These are phyloP conservation scores for Phytophthora aleatoria DNA, from an alignment of 352 stramenopile genomes.

Conservation along the genomic window DNA sequence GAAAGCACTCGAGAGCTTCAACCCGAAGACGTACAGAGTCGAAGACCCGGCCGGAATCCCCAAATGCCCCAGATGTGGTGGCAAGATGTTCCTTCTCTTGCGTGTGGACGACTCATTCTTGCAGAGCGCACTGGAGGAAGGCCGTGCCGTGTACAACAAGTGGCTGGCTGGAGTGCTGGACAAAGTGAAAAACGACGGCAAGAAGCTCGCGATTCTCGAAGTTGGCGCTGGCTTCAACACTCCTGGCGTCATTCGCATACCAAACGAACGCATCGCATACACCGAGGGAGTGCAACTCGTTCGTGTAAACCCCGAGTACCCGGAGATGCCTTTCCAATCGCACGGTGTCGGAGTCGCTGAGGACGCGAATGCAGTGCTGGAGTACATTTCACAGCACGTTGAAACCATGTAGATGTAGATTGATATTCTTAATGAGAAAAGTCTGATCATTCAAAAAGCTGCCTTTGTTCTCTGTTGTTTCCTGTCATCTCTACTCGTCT, in stretches of 20 bases:
- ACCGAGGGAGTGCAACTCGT: conserved; percentile 54
- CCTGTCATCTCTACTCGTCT: conserved; percentile 41
- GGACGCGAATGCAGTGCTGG: conserved; percentile 53
- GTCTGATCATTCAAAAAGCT: conserved; percentile 6
- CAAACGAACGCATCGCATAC: conserved; percentile 54
- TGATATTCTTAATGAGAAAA: conserved; percentile 1
- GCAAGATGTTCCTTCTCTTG: conserved; percentile 56
- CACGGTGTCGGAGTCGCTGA: conserved; percentile 49
- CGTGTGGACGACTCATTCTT: conserved; percentile 57
- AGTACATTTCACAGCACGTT: conserved; percentile 35
- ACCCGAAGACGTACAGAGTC: conserved; percentile 59
- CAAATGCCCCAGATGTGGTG: conserved; percentile 54
- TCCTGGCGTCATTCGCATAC: conserved; percentile 57
- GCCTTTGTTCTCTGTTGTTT: background rate
- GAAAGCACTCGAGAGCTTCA: conserved; percentile 51
- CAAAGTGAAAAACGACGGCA: conserved; percentile 38
- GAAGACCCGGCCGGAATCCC: conserved; percentile 55
- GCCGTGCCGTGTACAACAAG: conserved; percentile 42
- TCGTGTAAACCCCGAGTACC: conserved; percentile 59
- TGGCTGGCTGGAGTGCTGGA: conserved; percentile 43
- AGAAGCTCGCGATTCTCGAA: conserved; percentile 75
- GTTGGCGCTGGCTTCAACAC: conserved; percentile 79
- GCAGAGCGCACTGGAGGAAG: conserved; percentile 44
- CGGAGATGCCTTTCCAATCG: conserved; percentile 58
- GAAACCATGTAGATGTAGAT: conserved; percentile 3